Percentiles rank a stretch among this genome's conserved stretches.
phyloP scores from a whole-genome alignment of 2,329 filamentous ascomycete species.

The Phaeosphaeria sp. region DNA sequence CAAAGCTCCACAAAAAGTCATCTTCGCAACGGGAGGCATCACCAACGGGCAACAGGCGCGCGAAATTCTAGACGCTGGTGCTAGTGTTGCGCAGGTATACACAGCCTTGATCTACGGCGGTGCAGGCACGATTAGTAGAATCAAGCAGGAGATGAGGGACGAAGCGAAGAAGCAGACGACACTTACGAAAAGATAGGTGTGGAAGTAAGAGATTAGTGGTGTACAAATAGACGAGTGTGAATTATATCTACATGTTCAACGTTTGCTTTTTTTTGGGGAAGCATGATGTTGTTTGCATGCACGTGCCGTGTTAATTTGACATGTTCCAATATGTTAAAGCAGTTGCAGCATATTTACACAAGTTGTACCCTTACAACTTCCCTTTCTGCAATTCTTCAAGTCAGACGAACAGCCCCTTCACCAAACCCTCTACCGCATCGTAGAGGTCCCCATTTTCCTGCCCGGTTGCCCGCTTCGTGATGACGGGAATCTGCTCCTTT shows the following conservation, averaged over 20 bases:
- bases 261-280: too few relatives aligned
- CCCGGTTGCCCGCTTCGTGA: constrained; percentile 53
- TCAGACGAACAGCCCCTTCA: constrained; percentile 49
- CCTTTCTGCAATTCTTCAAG: background rate
- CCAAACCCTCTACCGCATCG: constrained; percentile 52
- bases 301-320: too few relatives aligned
- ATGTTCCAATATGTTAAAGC: too few relatives aligned
- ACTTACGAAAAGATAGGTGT: constrained; percentile 17
- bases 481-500: constrained; percentile 50
- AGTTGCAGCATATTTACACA: too few relatives aligned
- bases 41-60: constrained; percentile 85
- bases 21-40: constrained; percentile 94
- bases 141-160: constrained; percentile 59
- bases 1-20: constrained; percentile 67
- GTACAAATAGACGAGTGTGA: background rate
- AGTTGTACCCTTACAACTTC: background rate
- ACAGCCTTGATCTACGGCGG: constrained; percentile 74
- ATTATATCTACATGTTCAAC: too few relatives aligned
- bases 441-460: constrained; percentile 52
- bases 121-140: constrained; percentile 63
- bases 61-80: constrained; percentile 83
- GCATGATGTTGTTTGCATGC: too few relatives aligned
- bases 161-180: constrained; percentile 37
- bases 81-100: constrained; percentile 90
- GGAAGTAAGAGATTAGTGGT: background rate